Evolutionary conservation across 352 stramenopile genomes (phyloP).

Genomic region (Globisporangium viniferum): DNA sequence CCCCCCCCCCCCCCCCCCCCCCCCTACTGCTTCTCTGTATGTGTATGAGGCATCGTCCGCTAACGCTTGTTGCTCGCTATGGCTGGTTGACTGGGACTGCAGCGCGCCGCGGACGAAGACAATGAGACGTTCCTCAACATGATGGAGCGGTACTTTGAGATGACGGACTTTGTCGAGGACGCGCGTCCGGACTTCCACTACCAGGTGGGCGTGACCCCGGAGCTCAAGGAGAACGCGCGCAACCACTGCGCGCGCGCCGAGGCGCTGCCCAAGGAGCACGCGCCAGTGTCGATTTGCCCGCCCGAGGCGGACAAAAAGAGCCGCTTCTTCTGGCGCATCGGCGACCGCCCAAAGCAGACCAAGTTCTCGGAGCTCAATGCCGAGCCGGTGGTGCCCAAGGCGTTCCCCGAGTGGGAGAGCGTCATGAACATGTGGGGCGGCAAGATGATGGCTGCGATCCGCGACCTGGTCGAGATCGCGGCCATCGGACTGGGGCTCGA

Average conservation of each 20-base stretch:
- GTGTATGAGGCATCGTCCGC: background rate
- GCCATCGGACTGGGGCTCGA: constrained; percentile 84
- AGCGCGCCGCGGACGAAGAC: constrained; percentile 59
- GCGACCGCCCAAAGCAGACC: constrained; percentile 69
- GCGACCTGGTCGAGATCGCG: constrained; percentile 84
- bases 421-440: constrained; percentile 92
- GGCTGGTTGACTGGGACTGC: too few relatives aligned
- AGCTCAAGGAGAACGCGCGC: constrained; percentile 79
- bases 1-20: too few relatives aligned
- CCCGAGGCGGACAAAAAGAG: constrained; percentile 92
- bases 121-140: constrained; percentile 89
- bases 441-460: constrained; percentile 85
- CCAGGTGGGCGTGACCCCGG: constrained; percentile 88
- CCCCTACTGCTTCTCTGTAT: background rate
- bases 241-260: constrained; percentile 78
- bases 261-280: constrained; percentile 49
- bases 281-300: constrained; percentile 81
- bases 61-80: too few relatives aligned
- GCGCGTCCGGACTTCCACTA: constrained; percentile 86
- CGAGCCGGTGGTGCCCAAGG: constrained; percentile 79
- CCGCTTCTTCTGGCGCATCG: constrained; percentile 93
- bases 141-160: constrained; percentile 92
- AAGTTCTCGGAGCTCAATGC: constrained; percentile 86
- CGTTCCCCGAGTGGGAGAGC: constrained; percentile 84
- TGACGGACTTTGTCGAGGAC: constrained; percentile 86